Evolutionary conservation across 306 rosid species (phyloP), one percentile per base, ranked within the genome.

Genomic region (Hippophae gyantsensis): DNA sequence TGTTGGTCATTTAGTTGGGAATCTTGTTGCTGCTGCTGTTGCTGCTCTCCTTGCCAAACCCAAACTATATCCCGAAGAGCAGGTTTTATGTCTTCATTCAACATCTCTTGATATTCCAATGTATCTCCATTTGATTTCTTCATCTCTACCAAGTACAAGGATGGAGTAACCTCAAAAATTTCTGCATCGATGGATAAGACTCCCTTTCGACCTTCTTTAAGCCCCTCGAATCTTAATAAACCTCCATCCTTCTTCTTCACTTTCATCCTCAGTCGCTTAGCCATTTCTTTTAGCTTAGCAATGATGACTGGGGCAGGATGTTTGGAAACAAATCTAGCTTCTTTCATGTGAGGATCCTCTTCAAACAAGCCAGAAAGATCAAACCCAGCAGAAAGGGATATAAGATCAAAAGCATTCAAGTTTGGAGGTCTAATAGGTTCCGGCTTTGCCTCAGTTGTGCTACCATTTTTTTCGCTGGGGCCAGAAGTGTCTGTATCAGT

Each of bases 281-380:
- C 69, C 38, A 64, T 64, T 27, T 64, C 69, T 46, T 64, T 61
- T 48, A 64, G 61, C 61, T 64, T 54, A 11, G 69, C 54, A 46
- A 64, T 38, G 61, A 64, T 55, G 54, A 44, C 52, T 41, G 55
- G 2, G 61, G 61, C 69, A n/a, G 69, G 61, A 54, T 55, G 45
- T 55, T 53, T 26, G 53, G 45, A 44, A 54, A 46, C 27, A 38
- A 64, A 64, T 47, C 69, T 64, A 5, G 54, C 26, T 46, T 64
- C 69, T 64, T 45, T 64, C 69, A 18, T 43, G 7, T 13, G 38
- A 55, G 44, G 13, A 55, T 64, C 40, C 2, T 55, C 61, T 55
- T 45, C 69, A 13, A 64, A 64, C 58, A 64, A 38, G 47, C 69
- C 69, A 26, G 69, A 54, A 11, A 64, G 54, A 55, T 64, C 69